Conservation (phyloP, 768 basidiomycete genomes). For the Podaxis pistillaris region DNA sequence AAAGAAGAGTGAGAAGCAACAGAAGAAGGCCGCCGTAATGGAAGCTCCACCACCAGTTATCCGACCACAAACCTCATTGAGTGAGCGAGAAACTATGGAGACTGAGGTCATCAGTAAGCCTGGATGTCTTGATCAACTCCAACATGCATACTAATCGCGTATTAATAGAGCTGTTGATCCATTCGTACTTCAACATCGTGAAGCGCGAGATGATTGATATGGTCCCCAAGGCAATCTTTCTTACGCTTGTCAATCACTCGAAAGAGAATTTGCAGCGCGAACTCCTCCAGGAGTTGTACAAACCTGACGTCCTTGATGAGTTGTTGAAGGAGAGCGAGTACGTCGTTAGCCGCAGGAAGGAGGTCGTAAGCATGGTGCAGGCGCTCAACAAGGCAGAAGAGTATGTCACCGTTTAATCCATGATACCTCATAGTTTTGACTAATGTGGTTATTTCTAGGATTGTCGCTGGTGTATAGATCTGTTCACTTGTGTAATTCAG, state of each 20-base stretch:
- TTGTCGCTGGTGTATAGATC: constrained; percentile 31
- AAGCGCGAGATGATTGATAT: constrained; percentile 99
- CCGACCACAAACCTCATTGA: constrained; percentile 86
- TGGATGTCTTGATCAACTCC: constrained; percentile 1
- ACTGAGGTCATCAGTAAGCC: constrained; percentile 98
- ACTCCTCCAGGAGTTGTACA: constrained; percentile 94
- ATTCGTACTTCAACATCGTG: constrained; percentile 97
- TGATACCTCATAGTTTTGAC: constrained; percentile 4
- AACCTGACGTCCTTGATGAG: constrained; percentile 93
- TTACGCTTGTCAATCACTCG: constrained; percentile 88
- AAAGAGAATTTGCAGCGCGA: constrained; percentile 96
- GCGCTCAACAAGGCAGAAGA: constrained; percentile 98
- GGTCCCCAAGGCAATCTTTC: constrained; percentile 94
- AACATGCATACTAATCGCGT: neutral
- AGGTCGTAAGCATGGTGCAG: constrained; percentile 88
- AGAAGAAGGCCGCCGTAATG: constrained; percentile 43
- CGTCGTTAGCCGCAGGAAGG: constrained; percentile 88
- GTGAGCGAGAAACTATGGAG: constrained; percentile 95
- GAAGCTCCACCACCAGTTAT: constrained; percentile 82
- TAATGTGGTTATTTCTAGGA: constrained; percentile 23
- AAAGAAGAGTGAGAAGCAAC: constrained; percentile 54
- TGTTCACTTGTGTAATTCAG: constrained; percentile 3
- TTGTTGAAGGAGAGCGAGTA: constrained; percentile 92
- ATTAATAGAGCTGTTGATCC: constrained; percentile 81
- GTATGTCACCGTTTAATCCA: constrained; percentile 43